A percentile compares a stretch with the other conserved stretches of the same genome.
These are phyloP conservation scores for Cytospora chrysosperma DNA, from an alignment of 2,329 filamentous ascomycete genomes.

Conservation along the genomic window DNA sequence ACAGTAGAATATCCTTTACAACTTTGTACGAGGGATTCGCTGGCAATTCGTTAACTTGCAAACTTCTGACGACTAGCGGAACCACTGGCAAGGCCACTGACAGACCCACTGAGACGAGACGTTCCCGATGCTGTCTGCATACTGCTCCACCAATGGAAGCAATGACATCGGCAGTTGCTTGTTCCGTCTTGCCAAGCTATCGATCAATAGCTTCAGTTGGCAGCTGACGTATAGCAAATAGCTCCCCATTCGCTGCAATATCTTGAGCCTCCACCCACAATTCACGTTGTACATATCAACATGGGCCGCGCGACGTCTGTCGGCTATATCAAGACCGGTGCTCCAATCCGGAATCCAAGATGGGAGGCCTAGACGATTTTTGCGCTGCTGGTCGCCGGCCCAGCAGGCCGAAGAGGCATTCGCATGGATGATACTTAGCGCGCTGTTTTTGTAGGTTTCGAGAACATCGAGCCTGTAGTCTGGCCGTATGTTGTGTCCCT, in stretches of 20 bases:
- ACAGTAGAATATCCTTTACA: too few relatives aligned
- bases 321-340: not conserved
- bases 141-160: not conserved
- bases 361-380: constrained; percentile 2
- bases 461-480: not conserved
- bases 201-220: not conserved
- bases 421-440: not conserved
- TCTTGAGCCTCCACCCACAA: not conserved
- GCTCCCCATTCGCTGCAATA: not conserved
- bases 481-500: not conserved
- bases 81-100: too few relatives aligned
- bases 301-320: constrained; percentile 4
- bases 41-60: too few relatives aligned
- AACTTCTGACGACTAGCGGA: too few relatives aligned
- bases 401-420: not conserved
- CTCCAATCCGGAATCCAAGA: constrained; percentile 20
- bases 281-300: not conserved
- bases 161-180: not conserved
- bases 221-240: not conserved
- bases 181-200: not conserved
- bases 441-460: not conserved
- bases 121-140: not conserved
- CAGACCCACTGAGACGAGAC: too few relatives aligned
- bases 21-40: too few relatives aligned
- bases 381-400: constrained; percentile 13